Evolutionary conservation across 306 rosid species (phyloP).

Genomic region (Mimosa bimucronata): DNA sequence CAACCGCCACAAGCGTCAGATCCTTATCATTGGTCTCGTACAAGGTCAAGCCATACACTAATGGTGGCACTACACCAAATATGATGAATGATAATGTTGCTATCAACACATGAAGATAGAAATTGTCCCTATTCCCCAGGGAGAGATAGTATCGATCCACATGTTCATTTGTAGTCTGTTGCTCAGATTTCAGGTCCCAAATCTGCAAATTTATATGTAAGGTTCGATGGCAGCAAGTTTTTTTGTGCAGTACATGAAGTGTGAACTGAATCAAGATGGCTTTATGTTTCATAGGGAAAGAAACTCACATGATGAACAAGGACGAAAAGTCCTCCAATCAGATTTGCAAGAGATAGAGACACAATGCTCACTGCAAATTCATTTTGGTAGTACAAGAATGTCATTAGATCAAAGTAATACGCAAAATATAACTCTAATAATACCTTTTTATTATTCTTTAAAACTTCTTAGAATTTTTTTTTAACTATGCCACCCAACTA

Average conservation of each 20-base stretch:
- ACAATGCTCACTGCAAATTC: constrained; percentile 67
- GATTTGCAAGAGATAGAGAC: constrained; percentile 74
- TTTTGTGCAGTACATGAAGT: background rate
- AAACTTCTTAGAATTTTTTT: background rate
- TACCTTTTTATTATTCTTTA: too few species aligned
- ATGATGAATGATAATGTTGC: constrained; percentile 63
- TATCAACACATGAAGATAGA: constrained; percentile 58
- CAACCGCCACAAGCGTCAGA: constrained; percentile 70
- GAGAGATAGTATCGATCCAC: constrained; percentile 50
- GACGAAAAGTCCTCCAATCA: constrained; percentile 76
- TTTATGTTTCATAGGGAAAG: background rate
- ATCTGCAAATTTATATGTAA: constrained; percentile 46
- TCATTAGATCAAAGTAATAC: background rate
- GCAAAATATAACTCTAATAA: background rate
- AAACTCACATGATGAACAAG: constrained; percentile 72
- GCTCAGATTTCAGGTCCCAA: constrained; percentile 54
- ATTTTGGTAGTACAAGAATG: constrained; percentile 2
- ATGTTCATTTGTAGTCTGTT: constrained; percentile 20
- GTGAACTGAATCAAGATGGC: background rate
- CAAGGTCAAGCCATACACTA: constrained; percentile 75
- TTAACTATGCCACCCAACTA: too few species aligned
- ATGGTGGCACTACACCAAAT: constrained; percentile 73
- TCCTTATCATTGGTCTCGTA: constrained; percentile 52
- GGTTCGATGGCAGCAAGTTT: constrained; percentile 15
- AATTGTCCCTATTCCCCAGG: constrained; percentile 60